Base-by-base conservation (phyloP, 768 basidiomycete genomes). In the Rickenella mellea region DNA sequence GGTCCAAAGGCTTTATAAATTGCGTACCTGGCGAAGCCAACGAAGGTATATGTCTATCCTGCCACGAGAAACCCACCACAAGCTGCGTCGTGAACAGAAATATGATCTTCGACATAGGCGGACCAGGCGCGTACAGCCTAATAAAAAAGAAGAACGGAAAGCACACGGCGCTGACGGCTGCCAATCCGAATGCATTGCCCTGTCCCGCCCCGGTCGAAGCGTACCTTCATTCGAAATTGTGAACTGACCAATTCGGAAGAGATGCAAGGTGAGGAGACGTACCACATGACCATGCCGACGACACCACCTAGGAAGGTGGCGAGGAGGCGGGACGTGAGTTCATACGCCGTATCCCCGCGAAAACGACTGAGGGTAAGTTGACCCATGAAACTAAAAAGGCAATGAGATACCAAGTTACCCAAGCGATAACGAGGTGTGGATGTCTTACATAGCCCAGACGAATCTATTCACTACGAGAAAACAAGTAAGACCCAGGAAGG, bases 41-140 rank as follows among this genome's bases (percentile, higher is more conserved):
- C n/a, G 64, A 27, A 2, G 52, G 19, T 26, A 77, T 58, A 48
- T 75, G 70, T 0, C 65, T 59, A 56, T 82, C 76, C 56, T 80
- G 71, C 59, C 81, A 85, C 8, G 82, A 86, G 56, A 80, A 86
- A 2, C 83, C 85, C 30, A 84, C 53, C 44, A 83, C 83, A 63
- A 86, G 55, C 21, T 66, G 65, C 10, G 66, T 51, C 1, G 83
- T 87, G 6, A 82, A 71, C 50, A 77, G 78, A 52, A 79, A 73
- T 17, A 86, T 73, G 24, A 84, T 64, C 40, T 78, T 78, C n/a
- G 74, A 78, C 68, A 88, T 74, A 0, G 81, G 79, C 1, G 78
- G 69, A 8, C 76, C 78, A 1, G 86, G 82, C 70, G 74, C 83
- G 58, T 88, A 83, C 15, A 88, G 57, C 35, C 80, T 65, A n/a